Evolutionary conservation across 768 basidiomycete genomes (phyloP), one percentile per base, ranked within the genome.

Genomic region (Dioszegia hungarica): DNA sequence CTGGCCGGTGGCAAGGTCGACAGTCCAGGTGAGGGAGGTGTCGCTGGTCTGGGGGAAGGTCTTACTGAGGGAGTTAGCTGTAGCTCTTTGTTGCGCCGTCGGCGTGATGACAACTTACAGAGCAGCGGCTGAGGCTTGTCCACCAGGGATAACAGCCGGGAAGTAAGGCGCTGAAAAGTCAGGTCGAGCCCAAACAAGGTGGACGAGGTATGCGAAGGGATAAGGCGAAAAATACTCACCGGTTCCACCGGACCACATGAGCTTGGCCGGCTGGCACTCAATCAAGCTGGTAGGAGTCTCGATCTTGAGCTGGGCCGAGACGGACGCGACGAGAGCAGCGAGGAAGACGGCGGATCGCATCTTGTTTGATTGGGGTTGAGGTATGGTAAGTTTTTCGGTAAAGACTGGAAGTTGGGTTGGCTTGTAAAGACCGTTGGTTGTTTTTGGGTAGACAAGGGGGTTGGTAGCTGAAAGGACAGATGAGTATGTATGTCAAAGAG

Each of bases 1-100:
- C 1, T 80, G 81, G n/a, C 70, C 70, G 8, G 57, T 48, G 29
- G 70, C 54, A 46, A 72, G 41, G 60, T 68, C 60, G 49, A 72
- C 70, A 43, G 51, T 67, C 70, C 70, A 72, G 12, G 70, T 72
- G 34, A 62, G 45, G 11, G 59, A 47, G 36, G 36, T 71, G 22
- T 62, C 63, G 34, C 47, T 41, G 28, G 62, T 60, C 41, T 60
- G 48, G 25, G 62, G 62, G 41, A 70, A 64, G 51, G 66, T 58
- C 40, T 63, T 55, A 14, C 62, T 63, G 41, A 8, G n/a, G 47
- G 34, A 36, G 1, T 49, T 25, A 41, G 19, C n/a, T 40, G 2
- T 36, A 22, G 3, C 38, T 12, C 20, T 41, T 17, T 9, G 12
- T 2, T 28, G n/a, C n/a, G n/a, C n/a, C n/a, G n/a, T n/a, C n/a